phyloP scores from a whole-genome alignment of 2,329 filamentous ascomycete genomes.

The Pseudogymnoascus sp. region DNA sequence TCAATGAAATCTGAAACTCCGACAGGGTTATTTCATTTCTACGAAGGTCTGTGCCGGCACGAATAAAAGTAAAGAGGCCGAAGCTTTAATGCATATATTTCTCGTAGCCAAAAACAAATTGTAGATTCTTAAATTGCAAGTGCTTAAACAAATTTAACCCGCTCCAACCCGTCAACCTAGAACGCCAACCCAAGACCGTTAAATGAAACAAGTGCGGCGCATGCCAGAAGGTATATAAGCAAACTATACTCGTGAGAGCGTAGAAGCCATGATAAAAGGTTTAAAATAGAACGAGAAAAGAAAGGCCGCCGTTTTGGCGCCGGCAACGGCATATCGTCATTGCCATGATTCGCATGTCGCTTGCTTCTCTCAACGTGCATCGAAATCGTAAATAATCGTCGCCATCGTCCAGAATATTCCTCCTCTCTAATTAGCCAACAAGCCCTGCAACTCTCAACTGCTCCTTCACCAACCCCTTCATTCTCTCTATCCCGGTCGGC shows the following conservation, averaged over 20 bases:
- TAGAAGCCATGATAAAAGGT: neutral
- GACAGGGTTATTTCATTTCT: neutral
- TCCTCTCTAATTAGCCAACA: constrained; percentile 2
- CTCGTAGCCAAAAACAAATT: neutral
- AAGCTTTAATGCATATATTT: neutral
- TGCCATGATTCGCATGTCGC: neutral
- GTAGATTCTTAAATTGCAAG: neutral
- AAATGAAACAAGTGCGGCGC: neutral
- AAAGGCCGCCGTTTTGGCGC: neutral
- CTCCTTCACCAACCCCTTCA: neutral
- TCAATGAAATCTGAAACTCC: neutral
- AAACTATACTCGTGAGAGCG: neutral
- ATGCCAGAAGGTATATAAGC: constrained; percentile 6
- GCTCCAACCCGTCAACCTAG: neutral
- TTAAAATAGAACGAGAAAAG: constrained; percentile 4
- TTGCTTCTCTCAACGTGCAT: neutral
- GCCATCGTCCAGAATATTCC: neutral
- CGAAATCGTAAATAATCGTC: constrained; percentile 8
- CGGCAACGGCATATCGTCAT: constrained; percentile 2
- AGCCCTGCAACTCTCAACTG: neutral
- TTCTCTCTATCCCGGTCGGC: constrained; percentile 1
- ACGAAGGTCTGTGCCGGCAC: neutral
- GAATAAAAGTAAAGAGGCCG: neutral
- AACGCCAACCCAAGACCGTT: constrained; percentile 3
- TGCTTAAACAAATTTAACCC: neutral